Base-by-base conservation (phyloP, 805 yeast genomes). In the Candida alai region DNA sequence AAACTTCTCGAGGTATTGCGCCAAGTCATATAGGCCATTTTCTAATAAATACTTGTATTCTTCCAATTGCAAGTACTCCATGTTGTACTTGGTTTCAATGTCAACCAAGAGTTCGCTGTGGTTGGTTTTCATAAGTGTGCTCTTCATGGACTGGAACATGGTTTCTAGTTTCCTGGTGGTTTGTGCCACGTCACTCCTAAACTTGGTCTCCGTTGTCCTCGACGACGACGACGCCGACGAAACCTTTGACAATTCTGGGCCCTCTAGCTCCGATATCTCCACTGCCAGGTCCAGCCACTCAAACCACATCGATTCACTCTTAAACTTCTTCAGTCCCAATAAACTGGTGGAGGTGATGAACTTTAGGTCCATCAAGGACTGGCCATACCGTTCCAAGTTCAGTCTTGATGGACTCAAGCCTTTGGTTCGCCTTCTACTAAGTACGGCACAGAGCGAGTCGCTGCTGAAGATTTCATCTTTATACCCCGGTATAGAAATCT, bases 291-390 rank as follows among this genome's bases (percentile, higher is more conserved):
- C 65, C 1, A 66, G 47, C 71, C 71, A 66, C 42, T 67, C 72
- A 30, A 63, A 62, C 70, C 70, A 65, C 64, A 62, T 56, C 3
- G 60, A 62, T 35, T 64, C 69, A 36, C 65, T 60, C 34, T 47
- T 62, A 42, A 67, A 67, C 41, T 61, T 62, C 36, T 47, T 56
- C 5, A 56, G 47, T 12, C 52, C 51, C 28, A 65, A 47, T 26
- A 65, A 45, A 3, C 62, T 58, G 3, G 63, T 54, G 2, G 60
- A 57, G 1, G 47, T 39, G 5, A 65, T 40, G 8, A 66, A 41
- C 34, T 56, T 62, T 35, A 48, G 41, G 38, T 66, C 69, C 10
- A 65, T 16, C 7, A 67, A 51, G 2, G 51, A 40, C 45, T 67
- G 73, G 6, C 73, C 72, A 40, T 66, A 52, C 32, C 53, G 57